phyloP scores from a whole-genome alignment of 2,329 filamentous ascomycete genomes.

The Monilinia aucupariae region DNA sequence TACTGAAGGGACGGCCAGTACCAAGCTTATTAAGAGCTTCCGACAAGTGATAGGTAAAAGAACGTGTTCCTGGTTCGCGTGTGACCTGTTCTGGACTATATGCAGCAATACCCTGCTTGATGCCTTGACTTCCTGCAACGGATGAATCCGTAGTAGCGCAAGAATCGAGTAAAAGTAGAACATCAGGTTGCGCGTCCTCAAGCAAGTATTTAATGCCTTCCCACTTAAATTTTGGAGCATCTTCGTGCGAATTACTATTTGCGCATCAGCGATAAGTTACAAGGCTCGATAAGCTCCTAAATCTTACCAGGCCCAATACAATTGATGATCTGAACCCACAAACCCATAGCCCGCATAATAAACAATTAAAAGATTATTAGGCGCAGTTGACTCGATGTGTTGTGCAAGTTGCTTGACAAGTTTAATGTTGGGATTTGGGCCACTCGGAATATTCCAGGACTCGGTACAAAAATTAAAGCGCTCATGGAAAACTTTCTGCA shows the following conservation, averaged over 20 bases:
- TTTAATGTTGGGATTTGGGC: constrained; percentile 55
- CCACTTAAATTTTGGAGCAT: constrained; percentile 59
- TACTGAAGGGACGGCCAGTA: constrained; percentile 49
- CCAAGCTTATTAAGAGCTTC: constrained; percentile 52
- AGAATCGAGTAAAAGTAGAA: constrained; percentile 58
- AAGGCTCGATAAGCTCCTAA: constrained; percentile 25
- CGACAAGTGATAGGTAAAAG: constrained; percentile 53
- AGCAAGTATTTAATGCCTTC: constrained; percentile 56
- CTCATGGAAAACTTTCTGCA: constrained; percentile 55
- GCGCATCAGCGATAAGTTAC: constrained; percentile 36
- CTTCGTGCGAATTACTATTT: constrained; percentile 49
- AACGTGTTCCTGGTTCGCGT: constrained; percentile 43
- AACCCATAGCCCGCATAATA: constrained; percentile 61
- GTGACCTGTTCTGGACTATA: constrained; percentile 47
- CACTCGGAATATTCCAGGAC: constrained; percentile 55
- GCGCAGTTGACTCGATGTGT: constrained; percentile 52
- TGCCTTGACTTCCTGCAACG: constrained; percentile 47
- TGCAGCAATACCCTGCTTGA: constrained; percentile 60
- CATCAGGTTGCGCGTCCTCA: constrained; percentile 58
- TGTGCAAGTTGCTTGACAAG: constrained; percentile 55
- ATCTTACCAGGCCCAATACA: constrained; percentile 63
- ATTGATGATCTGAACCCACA: constrained; percentile 52
- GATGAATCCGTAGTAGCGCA: constrained; percentile 50
- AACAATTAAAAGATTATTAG: constrained; percentile 57
- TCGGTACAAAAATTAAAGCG: constrained; percentile 57